Base-by-base conservation (phyloP, 2,329 filamentous ascomycete genomes). In the Diaporthe sp. region DNA sequence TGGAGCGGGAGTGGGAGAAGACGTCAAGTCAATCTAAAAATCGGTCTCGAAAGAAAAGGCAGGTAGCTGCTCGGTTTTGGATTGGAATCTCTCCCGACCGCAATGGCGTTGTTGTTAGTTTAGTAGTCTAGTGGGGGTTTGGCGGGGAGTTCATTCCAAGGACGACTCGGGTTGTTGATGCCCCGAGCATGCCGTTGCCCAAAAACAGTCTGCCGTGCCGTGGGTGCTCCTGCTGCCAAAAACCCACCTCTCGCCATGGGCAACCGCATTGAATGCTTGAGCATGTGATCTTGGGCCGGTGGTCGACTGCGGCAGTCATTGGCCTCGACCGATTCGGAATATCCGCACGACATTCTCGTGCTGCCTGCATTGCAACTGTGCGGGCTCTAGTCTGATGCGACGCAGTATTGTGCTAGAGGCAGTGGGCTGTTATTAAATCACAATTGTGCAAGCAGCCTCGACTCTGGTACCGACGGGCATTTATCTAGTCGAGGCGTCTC, bases 81-180 rank as follows among this genome's bases (percentile, higher is more conserved):
- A 15, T n/a, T 51, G 53, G 63, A 68, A n/a, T 47, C 56, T 53
- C 44, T 35, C 58, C 68, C 56, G 70, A 25, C 15, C 35, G 47
- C 47, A 50, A 50, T 71, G 70, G 70, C 19, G 35, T 74, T 61
- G 68, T 58, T 15, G 50, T 63, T 51, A 35, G 72, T 73, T 68
- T 68, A 68, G 63, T 68, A 68, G 32, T 68, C 63, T 68, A 39
- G 63, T 68, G 63, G 63, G 66, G 47, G 58, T 56, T 58, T 73
- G 63, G 47, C 56, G 39, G 73, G 69, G 73, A 56, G 69, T 56
- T 51, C 42, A 12, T 27, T 56, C 61, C 53, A 22, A 37, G 58
- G 13, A 27, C 22, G 17, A 30, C 61, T 73, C 71, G 70, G 73
- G 73, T 51, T 15, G 73, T 73, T 73, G 66, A 70, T 75, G 65